phyloP scores from a whole-genome alignment of 2,329 filamentous ascomycete genomes.

The Aureobasidium sp. region DNA sequence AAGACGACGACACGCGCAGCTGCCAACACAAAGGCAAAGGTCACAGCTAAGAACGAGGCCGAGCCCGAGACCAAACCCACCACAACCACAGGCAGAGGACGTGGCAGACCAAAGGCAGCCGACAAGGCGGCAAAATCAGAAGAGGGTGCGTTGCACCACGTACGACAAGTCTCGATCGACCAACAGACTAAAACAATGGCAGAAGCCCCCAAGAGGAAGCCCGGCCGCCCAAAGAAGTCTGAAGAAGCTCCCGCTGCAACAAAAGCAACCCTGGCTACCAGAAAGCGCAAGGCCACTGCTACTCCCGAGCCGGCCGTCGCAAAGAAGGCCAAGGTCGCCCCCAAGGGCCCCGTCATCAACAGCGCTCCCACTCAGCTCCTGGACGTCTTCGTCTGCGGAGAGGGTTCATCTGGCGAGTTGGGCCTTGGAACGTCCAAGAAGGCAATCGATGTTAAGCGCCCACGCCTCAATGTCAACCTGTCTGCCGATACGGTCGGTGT shows the following conservation, averaged over 20 bases:
- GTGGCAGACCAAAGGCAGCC: conserved; percentile 13
- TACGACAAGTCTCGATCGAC: conserved; percentile 4
- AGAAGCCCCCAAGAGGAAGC: conserved; percentile 13
- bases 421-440: conserved; percentile 63
- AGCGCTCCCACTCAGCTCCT: conserved; percentile 53
- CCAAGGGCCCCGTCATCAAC: conserved; percentile 46
- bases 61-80: conserved; percentile 14
- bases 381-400: conserved; percentile 72
- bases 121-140: conserved; percentile 14
- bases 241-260: conserved; percentile 11
- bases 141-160: conserved; percentile 11
- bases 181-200: conserved; percentile 13
- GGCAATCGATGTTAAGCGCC: conserved; percentile 64
- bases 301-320: conserved; percentile 17
- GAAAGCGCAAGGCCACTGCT: conserved; percentile 18
- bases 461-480: conserved; percentile 60
- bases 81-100: conserved; percentile 13
- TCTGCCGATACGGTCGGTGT: conserved; percentile 51
- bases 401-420: conserved; percentile 72
- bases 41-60: conserved; percentile 16
- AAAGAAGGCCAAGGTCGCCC: conserved; percentile 18
- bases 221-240: conserved; percentile 11
- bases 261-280: conserved; percentile 13
- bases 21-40: conserved; percentile 23
- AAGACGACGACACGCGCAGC: conserved; percentile 12